Base-by-base conservation (phyloP, 2,329 filamentous ascomycete species). In the Aspergillus sp. region DNA sequence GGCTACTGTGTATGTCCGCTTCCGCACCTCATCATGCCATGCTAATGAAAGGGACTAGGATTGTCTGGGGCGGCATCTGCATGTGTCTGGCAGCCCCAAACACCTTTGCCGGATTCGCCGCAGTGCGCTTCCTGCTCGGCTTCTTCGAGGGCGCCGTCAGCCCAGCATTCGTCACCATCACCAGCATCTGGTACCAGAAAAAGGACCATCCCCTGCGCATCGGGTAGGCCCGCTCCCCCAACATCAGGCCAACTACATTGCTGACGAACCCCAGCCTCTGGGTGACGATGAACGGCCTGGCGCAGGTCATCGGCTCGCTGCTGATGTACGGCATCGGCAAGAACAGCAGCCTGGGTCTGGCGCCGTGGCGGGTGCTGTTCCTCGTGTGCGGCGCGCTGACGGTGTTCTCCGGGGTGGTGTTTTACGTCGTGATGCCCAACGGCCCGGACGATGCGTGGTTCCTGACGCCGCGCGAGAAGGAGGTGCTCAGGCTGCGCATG, bases 261-360 rank as follows among this genome's bases (percentile, higher is more conserved):
- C 3, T 36, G 11, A n/a, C 16, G 9, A 20, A 21, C 16, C 7
- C 19, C 40, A 42, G 40, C 1, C 58, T 58, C 6, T 58, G 76
- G 76, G 70, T 78, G 10, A 73, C 69, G 5, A 76, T 75, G 69
- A 77, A 78, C 55, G 76, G 75, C 3, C 38, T 79, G 2, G 75
- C 77, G 0, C 77, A 79, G 56, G 67, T 79, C 25, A 55, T 77
- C 34, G 76, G 77, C 9, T 72, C 67, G 23, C 55, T 79, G 4
- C 66, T 79, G n/a, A 79, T 78, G 76, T 80, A 80, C 57, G 76
- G 77, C 32, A 78, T 81, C 47, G 78, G 76, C 36, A 73, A 73
- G 54, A 73, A 76, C 49, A 60, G 55, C 0, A 59, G 75, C 2
- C 48, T 48, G 19, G 17, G 66, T 0, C 62, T 82, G 3, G 69